A percentile compares a stretch with the other conserved stretches of the same genome.
These are phyloP conservation scores for Crithidia sp. DNA, from an alignment of 208 protist species.

Conservation along the genomic window DNA sequence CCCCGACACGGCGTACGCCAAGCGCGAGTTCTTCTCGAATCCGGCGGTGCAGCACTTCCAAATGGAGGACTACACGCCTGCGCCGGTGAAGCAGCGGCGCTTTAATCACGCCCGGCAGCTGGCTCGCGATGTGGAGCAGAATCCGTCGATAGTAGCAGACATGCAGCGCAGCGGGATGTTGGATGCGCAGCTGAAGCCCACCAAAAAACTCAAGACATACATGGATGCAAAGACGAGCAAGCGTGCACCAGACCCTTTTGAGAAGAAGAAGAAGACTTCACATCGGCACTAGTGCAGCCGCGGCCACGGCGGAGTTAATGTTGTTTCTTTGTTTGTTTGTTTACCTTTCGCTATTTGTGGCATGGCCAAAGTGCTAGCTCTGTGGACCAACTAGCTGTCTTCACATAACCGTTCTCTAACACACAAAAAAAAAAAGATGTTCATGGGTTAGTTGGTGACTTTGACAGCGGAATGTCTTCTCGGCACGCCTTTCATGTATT, in stretches of 20 bases:
- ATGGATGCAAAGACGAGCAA: conserved; percentile 56
- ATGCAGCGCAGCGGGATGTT: conserved; percentile 64
- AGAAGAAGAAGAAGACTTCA: neutral
- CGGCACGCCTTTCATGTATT: too few species aligned
- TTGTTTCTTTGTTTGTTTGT: conserved; percentile 2
- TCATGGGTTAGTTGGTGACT: neutral
- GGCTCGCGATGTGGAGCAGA: conserved; percentile 52
- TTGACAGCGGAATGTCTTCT: too few species aligned
- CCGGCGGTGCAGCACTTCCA: conserved; percentile 67
- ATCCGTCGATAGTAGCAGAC: conserved; percentile 55
- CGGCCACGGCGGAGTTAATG: neutral
- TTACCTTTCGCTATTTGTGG: neutral
- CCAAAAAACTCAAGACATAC: conserved; percentile 38
- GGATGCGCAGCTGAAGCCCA: conserved; percentile 52
- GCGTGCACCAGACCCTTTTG: conserved; percentile 37
- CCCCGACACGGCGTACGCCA: conserved; percentile 68
- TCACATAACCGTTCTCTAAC: neutral
- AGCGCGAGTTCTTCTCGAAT: conserved; percentile 81
- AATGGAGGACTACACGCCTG: conserved; percentile 84
- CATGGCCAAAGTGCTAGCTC: too few species aligned
- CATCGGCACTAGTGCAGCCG: neutral
- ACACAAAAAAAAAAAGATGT: neutral
- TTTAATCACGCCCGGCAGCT: conserved; percentile 63
- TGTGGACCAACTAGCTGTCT: too few species aligned
- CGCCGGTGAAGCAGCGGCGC: conserved; percentile 53